Base-by-base conservation (phyloP, 2,329 filamentous ascomycete genomes). In the Trichoderma brevicompactum region DNA sequence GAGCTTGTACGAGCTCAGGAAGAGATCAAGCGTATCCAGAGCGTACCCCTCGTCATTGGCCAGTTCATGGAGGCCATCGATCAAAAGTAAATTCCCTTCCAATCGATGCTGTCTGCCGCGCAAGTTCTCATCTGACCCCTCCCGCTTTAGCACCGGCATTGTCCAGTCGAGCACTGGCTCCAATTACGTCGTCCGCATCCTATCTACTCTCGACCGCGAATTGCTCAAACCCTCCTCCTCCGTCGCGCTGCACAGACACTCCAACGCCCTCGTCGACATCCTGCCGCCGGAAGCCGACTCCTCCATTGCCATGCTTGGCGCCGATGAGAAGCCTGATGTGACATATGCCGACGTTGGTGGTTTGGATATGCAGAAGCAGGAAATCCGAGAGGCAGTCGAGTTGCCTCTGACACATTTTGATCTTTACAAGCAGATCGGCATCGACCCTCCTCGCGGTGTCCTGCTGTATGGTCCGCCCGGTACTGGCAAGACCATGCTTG, bases 61-160 rank as follows among this genome's bases (percentile, higher is more conserved):
- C 95, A 99, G 80, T 99, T 99, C 77, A 99, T 99, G 95, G 95
- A 99, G 81, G 95, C 95, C 64, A 99, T 99, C 76, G 95, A 99
- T 79, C 95, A 99, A 81, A 99, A 97, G 92, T 96, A 85, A 78
- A 67, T 58, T 28, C 43, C 66, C 32, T 38, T 32, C 36, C 40
- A 7, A 38, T 17, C 17, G 1, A 5, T 6, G 9, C 28, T 23
- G 6, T 10, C 15, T 62, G n/a, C 4, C 41, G 38, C 41, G 38
- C 9, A 60, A 38, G 34, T 32, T 7, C 36, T 9, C 9, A 32
- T 50, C 64, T 61, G 52, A 62, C 36, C 15, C 13, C n/a, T 43
- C 52, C 13, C 17, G 1, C 64, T 40, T 32, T 74, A 97, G 93
- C 80, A 99, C 95, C 70, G 95, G 95, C 65, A 99, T 99, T 72